phyloP scores from a whole-genome alignment of 768 basidiomycete species.

The Cystofilobasidium capitatum region DNA sequence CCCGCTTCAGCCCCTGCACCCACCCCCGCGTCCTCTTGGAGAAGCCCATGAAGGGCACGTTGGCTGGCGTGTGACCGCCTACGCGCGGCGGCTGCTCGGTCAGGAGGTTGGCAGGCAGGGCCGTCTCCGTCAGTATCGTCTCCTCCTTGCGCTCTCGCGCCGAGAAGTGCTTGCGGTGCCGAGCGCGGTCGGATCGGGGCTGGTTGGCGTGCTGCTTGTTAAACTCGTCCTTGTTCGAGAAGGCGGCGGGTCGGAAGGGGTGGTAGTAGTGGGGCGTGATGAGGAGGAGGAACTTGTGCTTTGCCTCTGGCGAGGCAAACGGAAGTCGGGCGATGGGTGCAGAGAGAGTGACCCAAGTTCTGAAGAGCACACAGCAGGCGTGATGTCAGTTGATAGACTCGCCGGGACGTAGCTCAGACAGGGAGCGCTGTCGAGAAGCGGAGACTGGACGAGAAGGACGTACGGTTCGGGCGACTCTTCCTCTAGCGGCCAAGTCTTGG shows the following conservation, averaged over 20 bases:
- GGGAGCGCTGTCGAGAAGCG: neutral
- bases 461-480: slow-evolving; percentile 17
- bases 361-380: neutral
- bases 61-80: slow-evolving; percentile 16
- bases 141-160: neutral
- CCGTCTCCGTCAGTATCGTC: neutral
- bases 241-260: slow-evolving; percentile 21
- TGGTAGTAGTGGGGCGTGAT: slow-evolving; percentile 25
- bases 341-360: slow-evolving; percentile 44
- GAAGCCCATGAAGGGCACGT: neutral
- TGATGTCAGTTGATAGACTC: neutral
- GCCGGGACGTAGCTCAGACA: neutral
- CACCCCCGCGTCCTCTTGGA: neutral
- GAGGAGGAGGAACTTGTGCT: slow-evolving; percentile 77
- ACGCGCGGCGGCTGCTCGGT: slow-evolving; percentile 9
- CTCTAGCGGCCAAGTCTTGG: slow-evolving; percentile 25
- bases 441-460: neutral
- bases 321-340: slow-evolving; percentile 66
- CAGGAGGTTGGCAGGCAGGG: neutral
- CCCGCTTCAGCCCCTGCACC: neutral
- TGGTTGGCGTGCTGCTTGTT: neutral
- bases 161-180: neutral
- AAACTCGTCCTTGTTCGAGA: neutral
- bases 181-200: neutral
- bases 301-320: slow-evolving; percentile 52